Evolutionary conservation across 2,329 filamentous ascomycete species (phyloP), one percentile per base, ranked within the genome.

Genomic region (Tolypocladium endophyticum): DNA sequence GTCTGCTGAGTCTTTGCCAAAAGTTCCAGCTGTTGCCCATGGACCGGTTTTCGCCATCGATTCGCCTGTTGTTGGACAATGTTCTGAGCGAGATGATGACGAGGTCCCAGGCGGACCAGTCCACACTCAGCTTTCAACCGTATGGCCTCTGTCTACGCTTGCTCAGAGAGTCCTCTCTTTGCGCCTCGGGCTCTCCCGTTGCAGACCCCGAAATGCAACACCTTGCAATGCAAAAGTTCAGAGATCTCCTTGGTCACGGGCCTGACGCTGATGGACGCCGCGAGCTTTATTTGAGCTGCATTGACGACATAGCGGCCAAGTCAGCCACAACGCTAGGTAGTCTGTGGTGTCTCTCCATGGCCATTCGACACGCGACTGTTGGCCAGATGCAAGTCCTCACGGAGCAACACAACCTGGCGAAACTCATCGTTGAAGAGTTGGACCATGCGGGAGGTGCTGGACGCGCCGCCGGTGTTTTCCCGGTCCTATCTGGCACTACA

Each of bases 281-380:
- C 60, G 75, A 79, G 25, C 83, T 94, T 20, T 89, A 88, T 63
- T 71, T 79, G 55, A 79, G 80, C 58, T 94, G 90, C 69, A 79
- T 92, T 55, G 66, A 80, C 54, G 87, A 93, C 66, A 86, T 95
- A 54, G 77, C 81, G 3, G 74, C 79, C 28, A 85, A 81, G 69
- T 87, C 86, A 1, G 63, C 75, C 12, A 87, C 85, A 18, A 85
- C 87, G 0, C 81, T 89, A 8, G 90, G 90, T 1, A 94, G 89
- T 65, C 80, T 92, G 25, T 87, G 85, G 68, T 86, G 86, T 20
- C 75, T 91, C 55, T 75, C 70, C 57, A 73, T 78, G 54, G 69
- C 84, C 23, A 74, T 82, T n/a, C 74, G 76, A 11, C 73, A 73
- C 25, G 73, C 79, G 43, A 68, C 81, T 43, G 66, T 67, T 3